These are phyloP conservation scores for Apiospora pterosperma DNA, from an alignment of 2,329 filamentous ascomycete genomes.

Conservation along the genomic window DNA sequence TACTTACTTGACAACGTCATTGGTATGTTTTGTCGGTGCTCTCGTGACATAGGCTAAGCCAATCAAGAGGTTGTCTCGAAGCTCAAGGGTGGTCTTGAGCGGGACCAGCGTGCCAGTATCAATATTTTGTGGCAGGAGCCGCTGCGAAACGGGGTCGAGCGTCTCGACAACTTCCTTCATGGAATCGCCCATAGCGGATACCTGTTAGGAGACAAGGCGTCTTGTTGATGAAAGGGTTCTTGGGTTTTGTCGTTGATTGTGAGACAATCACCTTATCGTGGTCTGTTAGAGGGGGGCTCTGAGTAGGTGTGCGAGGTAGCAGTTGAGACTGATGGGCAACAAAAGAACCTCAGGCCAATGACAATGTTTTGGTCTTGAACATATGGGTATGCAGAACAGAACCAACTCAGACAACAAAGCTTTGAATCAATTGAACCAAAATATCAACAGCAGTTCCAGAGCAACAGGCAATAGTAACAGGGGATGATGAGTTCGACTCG, in stretches of 20 bases:
- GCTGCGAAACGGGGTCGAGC: conserved; percentile 32
- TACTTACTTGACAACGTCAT: conserved; percentile 68
- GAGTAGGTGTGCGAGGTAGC: neutral
- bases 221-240: conserved; percentile 14
- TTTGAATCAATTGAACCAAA: neutral
- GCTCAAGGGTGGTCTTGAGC: conserved; percentile 62
- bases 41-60: conserved; percentile 68
- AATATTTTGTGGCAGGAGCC: conserved; percentile 27
- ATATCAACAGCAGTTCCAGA: neutral
- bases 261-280: neutral
- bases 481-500: neutral
- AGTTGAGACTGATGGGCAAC: neutral
- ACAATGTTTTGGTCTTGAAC: neutral
- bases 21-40: conserved; percentile 68
- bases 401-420: neutral
- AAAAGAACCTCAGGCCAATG: neutral
- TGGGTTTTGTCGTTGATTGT: conserved; percentile 1
- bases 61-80: conserved; percentile 54
- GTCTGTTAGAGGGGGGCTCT: neutral
- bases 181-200: conserved; percentile 33
- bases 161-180: conserved; percentile 34
- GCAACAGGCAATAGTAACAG: neutral
- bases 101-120: conserved; percentile 45
- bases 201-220: conserved; percentile 25
- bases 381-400: neutral